Evolutionary conservation across 805 yeast genomes (phyloP), one percentile per base, ranked within the genome.

Genomic region (Danielia oregonensis): DNA sequence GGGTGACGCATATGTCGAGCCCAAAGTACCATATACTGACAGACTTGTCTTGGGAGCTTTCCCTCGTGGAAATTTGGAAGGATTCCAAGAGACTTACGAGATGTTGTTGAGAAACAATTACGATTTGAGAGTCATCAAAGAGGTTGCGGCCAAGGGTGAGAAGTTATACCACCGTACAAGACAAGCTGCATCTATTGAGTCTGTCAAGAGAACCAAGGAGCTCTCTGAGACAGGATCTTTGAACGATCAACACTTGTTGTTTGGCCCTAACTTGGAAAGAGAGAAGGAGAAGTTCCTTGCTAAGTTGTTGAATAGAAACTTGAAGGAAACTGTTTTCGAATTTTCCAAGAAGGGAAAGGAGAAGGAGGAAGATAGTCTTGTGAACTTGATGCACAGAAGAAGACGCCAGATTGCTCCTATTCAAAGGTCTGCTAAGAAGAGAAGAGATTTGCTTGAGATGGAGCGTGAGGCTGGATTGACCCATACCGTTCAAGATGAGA

Each of bases 261-360:
- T 88, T 55, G 94, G 94, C 15, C 72, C 75, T 19, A 86, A 86
- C 52, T 56, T 72, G 35, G 95, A 86, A 48, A 72, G 70, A 43
- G 93, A 84, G 47, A 86, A 85, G 54, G 70, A 82, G 17, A 72
- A 61, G 26, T 81, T 93, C 51, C 70, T 93, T 44, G 84, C 78
- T 4, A 78, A 79, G 49, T 65, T 93, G 40, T 76, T 78, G 40
- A 74, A 85, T 46, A 71, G 96, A 54, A 58, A 68, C 27, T 68
- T 78, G 32, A 82, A 86, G 50, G 97, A 93, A 55, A 93, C 98
- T 0, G 97, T 93, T 3, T 93, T 93, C 56, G 99, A 93, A 59
- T 83, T 88, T 59, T 76, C 79, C 41, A 64, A 61, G 27, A 63
- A 59, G 36, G 68, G 66, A n/a, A 51, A 45, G 23, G 49, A 48